Evolutionary conservation across 495 filamentous ascomycete genomes (phyloP).

Genomic region (Penicillium crystallinum): DNA sequence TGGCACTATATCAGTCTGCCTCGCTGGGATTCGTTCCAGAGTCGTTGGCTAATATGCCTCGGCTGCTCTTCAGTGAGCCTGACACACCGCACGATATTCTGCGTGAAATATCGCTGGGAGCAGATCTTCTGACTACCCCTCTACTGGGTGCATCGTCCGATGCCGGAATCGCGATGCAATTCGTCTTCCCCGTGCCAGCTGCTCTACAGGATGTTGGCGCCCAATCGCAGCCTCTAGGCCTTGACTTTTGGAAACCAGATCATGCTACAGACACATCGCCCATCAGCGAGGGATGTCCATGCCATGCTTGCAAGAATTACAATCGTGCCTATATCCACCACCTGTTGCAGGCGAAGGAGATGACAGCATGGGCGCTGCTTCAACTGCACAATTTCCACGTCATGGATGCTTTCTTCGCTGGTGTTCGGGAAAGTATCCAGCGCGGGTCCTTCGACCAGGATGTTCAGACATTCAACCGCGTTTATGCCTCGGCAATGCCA

Average conservation of each 20-base stretch:
- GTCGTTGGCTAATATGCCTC: conserved; percentile 55
- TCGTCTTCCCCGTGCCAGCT: conserved; percentile 60
- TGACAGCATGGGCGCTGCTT: conserved; percentile 91
- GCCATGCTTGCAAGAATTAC: conserved; percentile 81
- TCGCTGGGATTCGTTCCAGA: conserved; percentile 61
- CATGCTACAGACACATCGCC: conserved; percentile 56
- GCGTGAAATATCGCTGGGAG: conserved; percentile 63
- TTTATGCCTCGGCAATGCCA: conserved; percentile 66
- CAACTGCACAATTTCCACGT: conserved; percentile 84
- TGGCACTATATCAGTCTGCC: conserved; percentile 74
- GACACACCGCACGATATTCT: conserved; percentile 69
- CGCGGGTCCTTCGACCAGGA: conserved; percentile 60
- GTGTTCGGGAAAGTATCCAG: conserved; percentile 57
- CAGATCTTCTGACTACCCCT: conserved; percentile 73
- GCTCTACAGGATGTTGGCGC: conserved; percentile 4
- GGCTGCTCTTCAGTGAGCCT: conserved; percentile 65
- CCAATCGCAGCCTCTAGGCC: conserved; percentile 52
- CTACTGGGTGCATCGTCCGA: conserved; percentile 73
- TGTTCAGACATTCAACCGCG: conserved; percentile 46
- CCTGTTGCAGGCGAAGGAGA: conserved; percentile 81
- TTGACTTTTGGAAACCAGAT: conserved; percentile 63
- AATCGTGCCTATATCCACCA: conserved; percentile 85
- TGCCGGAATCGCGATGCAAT: conserved; percentile 77
- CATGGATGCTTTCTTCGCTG: conserved; percentile 66
- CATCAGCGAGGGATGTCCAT: conserved; percentile 57